Percentiles rank a stretch among this genome's conserved stretches.
Conservation (phyloP, 176 grass and related monocot species). For the Rhipidocladum racemiflorum region DNA sequence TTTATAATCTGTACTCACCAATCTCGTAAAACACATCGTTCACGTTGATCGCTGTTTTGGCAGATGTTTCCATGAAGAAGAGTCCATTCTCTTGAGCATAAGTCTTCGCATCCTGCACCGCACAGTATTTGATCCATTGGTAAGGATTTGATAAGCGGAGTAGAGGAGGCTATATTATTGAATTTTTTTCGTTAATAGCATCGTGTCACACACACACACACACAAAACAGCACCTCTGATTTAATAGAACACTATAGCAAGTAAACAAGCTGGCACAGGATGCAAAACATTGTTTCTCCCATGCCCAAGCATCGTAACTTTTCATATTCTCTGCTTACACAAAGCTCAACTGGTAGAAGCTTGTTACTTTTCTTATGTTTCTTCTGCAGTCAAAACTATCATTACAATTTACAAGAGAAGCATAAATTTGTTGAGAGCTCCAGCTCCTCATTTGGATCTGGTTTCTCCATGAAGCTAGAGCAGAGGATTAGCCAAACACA, state of each 20-base stretch:
- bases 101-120: constrained; percentile 68
- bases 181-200: background rate
- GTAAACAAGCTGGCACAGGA: background rate
- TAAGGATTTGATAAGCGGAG: background rate
- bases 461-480: background rate
- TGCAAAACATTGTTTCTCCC: background rate
- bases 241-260: background rate
- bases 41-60: constrained; percentile 89
- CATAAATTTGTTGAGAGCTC: background rate
- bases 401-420: background rate
- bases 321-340: background rate
- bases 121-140: background rate
- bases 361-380: background rate
- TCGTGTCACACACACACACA: background rate
- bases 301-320: background rate
- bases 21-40: constrained; percentile 91
- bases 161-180: background rate
- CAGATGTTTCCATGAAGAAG: constrained; percentile 92
- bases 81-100: constrained; percentile 87
- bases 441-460: background rate
- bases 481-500: background rate
- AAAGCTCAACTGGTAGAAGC: background rate
- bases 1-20: constrained; percentile 42
- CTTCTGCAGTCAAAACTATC: background rate
- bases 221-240: background rate